Base-by-base conservation (phyloP, 192 early-diverging fungal species). In the Coemansia umbellata region DNA sequence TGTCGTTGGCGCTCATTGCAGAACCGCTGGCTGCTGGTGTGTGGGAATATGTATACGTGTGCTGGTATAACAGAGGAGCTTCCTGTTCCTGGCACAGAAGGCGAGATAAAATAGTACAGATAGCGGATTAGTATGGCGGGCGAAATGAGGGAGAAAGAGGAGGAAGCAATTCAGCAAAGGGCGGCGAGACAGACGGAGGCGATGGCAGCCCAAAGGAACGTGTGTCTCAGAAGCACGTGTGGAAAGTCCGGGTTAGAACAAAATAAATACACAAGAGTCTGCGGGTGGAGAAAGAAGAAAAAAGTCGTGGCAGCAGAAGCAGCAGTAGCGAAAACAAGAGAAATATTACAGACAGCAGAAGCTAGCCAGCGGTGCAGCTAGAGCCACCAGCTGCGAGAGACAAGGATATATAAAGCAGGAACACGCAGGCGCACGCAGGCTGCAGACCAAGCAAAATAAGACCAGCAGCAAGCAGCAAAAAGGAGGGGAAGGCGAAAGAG, bases 1-100 rank as follows among this genome's bases (percentile, higher is more conserved):
- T 21, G 51, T 56, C 31, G 35, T 37, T 50, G 47, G 36, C 19
- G 47, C 47, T 55, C 65, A 67, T 60, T 53, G 33, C 31, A 35
- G 27, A n/a, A 17, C 33, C 42, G 15, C 33, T 23, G 48, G 17
- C 10, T 19, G 22, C 13, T 43, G 41, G 21, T 53, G 54, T 19
- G 54, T 23, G 18, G 3, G 24, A 47, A 35, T 17, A 27, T n/a
- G 23, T 47, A 24, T 36, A 22, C 26, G 17, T 37, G 4, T 23
- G 42, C 22, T 31, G 15, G 47, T 31, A 40, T 37, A n/a, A n/a
- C n/a, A n/a, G 41, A 18, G 31, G 31, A 55, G n/a, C 22, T 31
- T 45, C 43, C 11, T 11, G 43, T 45, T 22, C 24, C 18, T 40
- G 27, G 14, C 5, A n/a, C 36, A 53, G 26, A 21, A 57, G 37